Conservation (phyloP, 441 rosid species). For the Manihot esculenta region DNA sequence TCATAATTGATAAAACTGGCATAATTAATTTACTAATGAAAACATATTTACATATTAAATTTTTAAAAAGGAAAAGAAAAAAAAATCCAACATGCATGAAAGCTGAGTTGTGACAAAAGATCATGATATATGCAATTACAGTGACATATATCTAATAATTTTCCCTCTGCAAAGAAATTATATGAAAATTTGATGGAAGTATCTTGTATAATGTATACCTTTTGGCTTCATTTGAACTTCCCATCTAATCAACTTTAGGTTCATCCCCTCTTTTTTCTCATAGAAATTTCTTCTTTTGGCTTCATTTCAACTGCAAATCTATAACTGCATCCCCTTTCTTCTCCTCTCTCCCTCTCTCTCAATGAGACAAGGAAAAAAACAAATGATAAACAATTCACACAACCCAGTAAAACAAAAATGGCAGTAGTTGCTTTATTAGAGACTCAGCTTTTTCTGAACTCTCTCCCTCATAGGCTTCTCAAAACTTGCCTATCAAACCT, state of each 20-base stretch:
- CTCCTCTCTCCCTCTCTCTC: background rate
- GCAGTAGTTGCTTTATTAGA: background rate
- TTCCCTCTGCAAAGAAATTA: background rate
- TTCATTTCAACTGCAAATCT: conserved; percentile 4
- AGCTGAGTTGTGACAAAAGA: background rate
- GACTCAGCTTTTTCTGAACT: conserved; percentile 28
- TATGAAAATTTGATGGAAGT: conserved; percentile 8
- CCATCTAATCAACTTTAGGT: background rate
- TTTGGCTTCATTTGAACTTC: conserved; percentile 9
- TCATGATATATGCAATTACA: background rate
- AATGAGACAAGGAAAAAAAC: no score
- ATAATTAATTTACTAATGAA: no score
- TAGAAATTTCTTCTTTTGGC: conserved; percentile 4
- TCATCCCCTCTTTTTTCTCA: background rate
- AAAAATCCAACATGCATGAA: no score
- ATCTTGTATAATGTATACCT: background rate
- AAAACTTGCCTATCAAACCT: background rate
- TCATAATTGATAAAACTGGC: no score
- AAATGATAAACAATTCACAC: no score
- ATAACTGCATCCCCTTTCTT: background rate
- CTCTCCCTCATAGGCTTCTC: conserved; percentile 40
- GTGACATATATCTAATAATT: conserved; percentile 1
- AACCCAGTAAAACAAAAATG: no score
- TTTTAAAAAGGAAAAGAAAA: no score
- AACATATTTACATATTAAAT: no score